These are phyloP conservation scores for Tripidium arundinaceum DNA, from an alignment of 202 grass and related monocot genomes.

Conservation along the genomic window DNA sequence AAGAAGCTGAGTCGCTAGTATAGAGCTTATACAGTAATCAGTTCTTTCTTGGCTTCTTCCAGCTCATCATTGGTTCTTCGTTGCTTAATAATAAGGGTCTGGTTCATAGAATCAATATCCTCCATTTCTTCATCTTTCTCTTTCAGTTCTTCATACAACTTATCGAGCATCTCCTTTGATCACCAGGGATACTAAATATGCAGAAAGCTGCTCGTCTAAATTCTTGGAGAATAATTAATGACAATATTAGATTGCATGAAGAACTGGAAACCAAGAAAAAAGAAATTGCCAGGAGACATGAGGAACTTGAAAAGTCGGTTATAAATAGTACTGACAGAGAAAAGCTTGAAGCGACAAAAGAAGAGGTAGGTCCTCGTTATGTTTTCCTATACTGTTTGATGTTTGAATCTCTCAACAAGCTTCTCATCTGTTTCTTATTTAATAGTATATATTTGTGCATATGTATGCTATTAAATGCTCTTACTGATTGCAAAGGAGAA, in stretches of 20 bases:
- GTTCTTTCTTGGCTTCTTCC: constrained; percentile 30
- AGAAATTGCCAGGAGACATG: constrained; percentile 10
- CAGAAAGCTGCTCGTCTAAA: constrained; percentile 13
- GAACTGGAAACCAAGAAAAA: constrained; percentile 23
- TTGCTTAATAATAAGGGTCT: constrained; percentile 33
- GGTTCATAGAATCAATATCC: constrained; percentile 10
- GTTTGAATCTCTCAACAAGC: not conserved
- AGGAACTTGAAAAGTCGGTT: constrained; percentile 31
- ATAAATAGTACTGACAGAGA: constrained; percentile 14
- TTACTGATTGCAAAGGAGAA: constrained; percentile 33
- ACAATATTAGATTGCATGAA: constrained; percentile 18
- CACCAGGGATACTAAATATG: constrained; percentile 30
- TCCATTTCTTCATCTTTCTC: constrained; percentile 20
- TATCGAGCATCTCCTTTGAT: not conserved
- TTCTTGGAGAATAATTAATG: constrained; percentile 21
- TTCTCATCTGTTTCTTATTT: not conserved
- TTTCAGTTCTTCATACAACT: constrained; percentile 21
- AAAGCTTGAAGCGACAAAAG: constrained; percentile 24
- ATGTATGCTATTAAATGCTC: not conserved
- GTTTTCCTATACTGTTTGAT: no score
- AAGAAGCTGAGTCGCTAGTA: constrained; percentile 7
- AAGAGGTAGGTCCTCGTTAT: constrained; percentile 3
- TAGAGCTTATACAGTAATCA: constrained; percentile 1
- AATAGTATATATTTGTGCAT: constrained; percentile 12
- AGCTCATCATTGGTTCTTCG: constrained; percentile 36